Base-by-base conservation (phyloP, 2,329 filamentous ascomycete species). In the Pseudocercospora pini-densiflorae region DNA sequence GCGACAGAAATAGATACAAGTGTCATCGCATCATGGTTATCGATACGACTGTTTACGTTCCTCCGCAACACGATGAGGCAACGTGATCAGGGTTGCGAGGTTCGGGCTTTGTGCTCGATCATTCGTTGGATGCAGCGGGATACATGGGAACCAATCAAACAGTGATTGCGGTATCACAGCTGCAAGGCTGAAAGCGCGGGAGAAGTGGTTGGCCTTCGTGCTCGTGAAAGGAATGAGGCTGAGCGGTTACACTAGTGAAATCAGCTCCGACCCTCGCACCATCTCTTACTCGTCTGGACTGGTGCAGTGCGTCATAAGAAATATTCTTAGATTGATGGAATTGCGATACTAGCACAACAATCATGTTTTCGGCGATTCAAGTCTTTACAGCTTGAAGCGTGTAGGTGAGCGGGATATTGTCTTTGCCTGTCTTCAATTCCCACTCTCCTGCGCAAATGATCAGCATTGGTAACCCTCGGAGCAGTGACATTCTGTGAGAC, bases 361-460 rank as follows among this genome's bases (percentile, higher is more conserved):
- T 40, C 14, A 16, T 57, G 21, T 33, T 5, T 57, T 31, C 7
- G 10, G 21, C 4, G 23, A 8, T 8, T 58, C 54, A 58, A 33
- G 16, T 59, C 19, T 40, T 23, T 36, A 47, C 57, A n/a, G 61
- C 61, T 49, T 63, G 61, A 16, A 63, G 27, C 16, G 61, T 63
- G 40, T 59, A 63, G 53, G 51, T 63, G 14, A 63, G 61, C 12
- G 61, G 61, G 23, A 63, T 29, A 16, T 59, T 59, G 24, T 63
- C 54, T 40, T 59, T 29, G 23, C 61, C 61, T 40, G 24, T 21
- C 21, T 12, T 51, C 33, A 63, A 7, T 29, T 49, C 49, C 61
- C 61, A 63, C 29, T 63, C 62, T 23, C 62, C 55, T 49, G 23
- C 23, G 36, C 45, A 24, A 19, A 2, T 10, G 19, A 24, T 49